Evolutionary conservation across 352 stramenopile species (phyloP).

Genomic region (Globisporangium rhizosaccharum): DNA sequence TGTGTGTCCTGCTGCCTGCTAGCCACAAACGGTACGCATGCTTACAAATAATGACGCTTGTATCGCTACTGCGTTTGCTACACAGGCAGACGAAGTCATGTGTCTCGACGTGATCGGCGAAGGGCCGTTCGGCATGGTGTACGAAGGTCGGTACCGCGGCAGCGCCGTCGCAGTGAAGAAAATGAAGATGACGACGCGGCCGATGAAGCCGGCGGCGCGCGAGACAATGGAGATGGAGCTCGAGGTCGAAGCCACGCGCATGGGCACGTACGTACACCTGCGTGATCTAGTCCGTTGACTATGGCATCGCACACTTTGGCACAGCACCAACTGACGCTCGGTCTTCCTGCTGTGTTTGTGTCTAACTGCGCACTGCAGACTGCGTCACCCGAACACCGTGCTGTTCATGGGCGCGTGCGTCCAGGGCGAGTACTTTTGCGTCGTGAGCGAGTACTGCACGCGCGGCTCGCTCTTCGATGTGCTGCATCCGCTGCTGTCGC

Average conservation of each 20-base stretch:
- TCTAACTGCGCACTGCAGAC: conserved; percentile 20
- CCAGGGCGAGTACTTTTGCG: conserved; percentile 93
- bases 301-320: too few species aligned
- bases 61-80: not conserved
- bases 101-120: conserved; percentile 77
- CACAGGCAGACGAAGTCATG: conserved; percentile 76
- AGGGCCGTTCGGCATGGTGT: conserved; percentile 74
- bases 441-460: conserved; percentile 94
- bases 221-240: conserved; percentile 81
- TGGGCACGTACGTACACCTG: conserved; percentile 39
- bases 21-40: not conserved
- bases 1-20: not conserved
- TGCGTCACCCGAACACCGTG: conserved; percentile 98
- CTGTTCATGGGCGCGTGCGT: conserved; percentile 98
- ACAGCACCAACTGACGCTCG: not conserved
- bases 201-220: conserved; percentile 45
- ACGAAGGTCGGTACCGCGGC: conserved; percentile 82
- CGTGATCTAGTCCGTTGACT: not conserved
- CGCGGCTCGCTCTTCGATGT: conserved; percentile 95
- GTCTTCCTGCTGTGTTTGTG: not conserved
- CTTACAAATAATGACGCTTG: not conserved
- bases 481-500: conserved; percentile 59
- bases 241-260: conserved; percentile 75
- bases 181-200: conserved; percentile 72
- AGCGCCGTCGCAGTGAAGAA: conserved; percentile 85